Percentiles rank a stretch among this genome's conserved stretches.
phyloP scores from a whole-genome alignment of 495 filamentous ascomycete genomes.

The Gamarada debralockiae region DNA sequence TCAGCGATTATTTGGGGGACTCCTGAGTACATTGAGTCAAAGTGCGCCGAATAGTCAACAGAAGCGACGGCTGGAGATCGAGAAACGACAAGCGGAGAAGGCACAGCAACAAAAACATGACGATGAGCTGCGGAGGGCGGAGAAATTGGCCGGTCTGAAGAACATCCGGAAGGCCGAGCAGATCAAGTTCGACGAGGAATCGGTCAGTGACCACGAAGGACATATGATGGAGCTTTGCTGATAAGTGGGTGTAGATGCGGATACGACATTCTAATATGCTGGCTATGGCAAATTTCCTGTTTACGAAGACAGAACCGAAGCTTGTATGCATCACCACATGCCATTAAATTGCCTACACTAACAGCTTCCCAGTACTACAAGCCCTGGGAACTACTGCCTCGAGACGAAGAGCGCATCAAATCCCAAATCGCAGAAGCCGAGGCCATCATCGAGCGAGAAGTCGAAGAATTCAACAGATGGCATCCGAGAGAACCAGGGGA shows the following conservation, averaged over 20 bases:
- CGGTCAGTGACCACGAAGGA: conserved; percentile 49
- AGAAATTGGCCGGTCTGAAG: conserved; percentile 56
- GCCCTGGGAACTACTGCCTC: conserved; percentile 71
- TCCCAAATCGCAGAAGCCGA: conserved; percentile 43
- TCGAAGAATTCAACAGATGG: conserved; percentile 33
- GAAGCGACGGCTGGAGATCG: conserved; percentile 81
- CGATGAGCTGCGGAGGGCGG: conserved; percentile 62
- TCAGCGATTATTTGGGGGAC: conserved; percentile 82
- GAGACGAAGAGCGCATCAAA: conserved; percentile 42
- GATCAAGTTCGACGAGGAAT: conserved; percentile 71
- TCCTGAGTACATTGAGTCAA: conserved; percentile 86
- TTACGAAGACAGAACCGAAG: conserved; percentile 68
- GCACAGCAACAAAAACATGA: conserved; percentile 64
- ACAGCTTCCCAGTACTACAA: conserved; percentile 69
- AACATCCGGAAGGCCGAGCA: conserved; percentile 63
- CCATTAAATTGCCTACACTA: neutral
- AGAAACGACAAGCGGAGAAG: conserved; percentile 84
- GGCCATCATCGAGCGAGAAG: conserved; percentile 40
- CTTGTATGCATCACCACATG: conserved; percentile 57
- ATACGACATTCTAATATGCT: conserved; percentile 63
- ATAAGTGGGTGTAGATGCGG: conserved; percentile 62
- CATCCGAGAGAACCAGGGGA: conserved; percentile 27
- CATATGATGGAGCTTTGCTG: conserved; percentile 1
- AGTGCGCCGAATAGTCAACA: conserved; percentile 60
- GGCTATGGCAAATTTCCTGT: conserved; percentile 68